Conservation (phyloP, 2,329 filamentous ascomycete species). For the Microdochium nivale region DNA sequence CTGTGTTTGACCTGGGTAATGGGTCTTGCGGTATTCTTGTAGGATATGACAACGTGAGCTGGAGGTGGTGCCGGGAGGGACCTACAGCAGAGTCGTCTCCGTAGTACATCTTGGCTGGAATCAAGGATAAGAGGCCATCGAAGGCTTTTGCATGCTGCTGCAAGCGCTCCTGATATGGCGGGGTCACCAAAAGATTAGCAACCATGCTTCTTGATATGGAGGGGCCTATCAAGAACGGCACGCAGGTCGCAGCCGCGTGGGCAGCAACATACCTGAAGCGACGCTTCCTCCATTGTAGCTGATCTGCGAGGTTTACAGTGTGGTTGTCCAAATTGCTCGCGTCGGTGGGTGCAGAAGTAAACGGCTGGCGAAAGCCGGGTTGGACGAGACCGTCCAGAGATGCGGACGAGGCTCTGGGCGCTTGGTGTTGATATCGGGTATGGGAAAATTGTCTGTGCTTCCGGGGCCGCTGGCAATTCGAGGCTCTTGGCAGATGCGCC, state of each 20-base stretch:
- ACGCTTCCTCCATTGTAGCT: slow-evolving; percentile 30
- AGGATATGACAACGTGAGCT: background rate
- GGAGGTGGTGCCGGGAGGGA: slow-evolving; percentile 15
- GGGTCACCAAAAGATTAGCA: background rate
- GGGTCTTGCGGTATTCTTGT: background rate
- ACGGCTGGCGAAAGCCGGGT: background rate
- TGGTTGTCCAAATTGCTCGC: background rate
- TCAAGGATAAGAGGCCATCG: slow-evolving; percentile 77
- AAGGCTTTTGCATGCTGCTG: slow-evolving; percentile 64
- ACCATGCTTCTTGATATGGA: background rate
- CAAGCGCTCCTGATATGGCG: slow-evolving; percentile 39
- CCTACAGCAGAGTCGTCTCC: slow-evolving; percentile 76
- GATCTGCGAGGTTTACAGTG: background rate
- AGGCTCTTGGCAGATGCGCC: no score
- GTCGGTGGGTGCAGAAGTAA: background rate
- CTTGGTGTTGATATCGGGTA: no score
- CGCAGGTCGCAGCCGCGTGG: background rate
- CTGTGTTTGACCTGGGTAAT: background rate
- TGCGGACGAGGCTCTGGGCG: background rate
- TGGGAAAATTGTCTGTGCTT: background rate
- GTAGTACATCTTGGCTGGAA: slow-evolving; percentile 86
- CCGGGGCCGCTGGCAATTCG: no score
- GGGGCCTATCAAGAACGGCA: no score
- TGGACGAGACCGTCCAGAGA: background rate
- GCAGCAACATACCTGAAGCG: slow-evolving; percentile 34